Base-by-base conservation (phyloP, 176 grass and related monocot genomes). In the Rhynchospora pubera region DNA sequence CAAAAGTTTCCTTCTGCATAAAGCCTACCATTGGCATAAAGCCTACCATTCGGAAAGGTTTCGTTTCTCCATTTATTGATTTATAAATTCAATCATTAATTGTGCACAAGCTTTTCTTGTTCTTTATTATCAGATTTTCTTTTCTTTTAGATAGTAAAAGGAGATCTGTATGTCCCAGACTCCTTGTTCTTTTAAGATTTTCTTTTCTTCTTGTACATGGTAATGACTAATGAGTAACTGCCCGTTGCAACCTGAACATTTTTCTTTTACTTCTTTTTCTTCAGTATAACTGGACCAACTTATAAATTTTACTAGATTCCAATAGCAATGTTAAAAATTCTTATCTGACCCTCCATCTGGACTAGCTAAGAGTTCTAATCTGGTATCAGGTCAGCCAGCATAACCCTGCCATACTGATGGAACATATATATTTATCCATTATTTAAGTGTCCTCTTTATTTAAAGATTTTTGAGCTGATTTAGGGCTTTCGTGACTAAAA, bases 11-110 rank as follows among this genome's bases (percentile, higher is more conserved):
- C 2, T 91, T 97, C 87, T 87, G 63, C 21, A 92, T 94, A 92
- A 88, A 97, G 65, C 90, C 88, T 86, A 92, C 90, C 67, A 83
- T 86, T 74, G 90, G 90, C 26, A 85, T 97, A n/a, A n/a, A n/a
- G n/a, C n/a, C n/a, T n/a, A n/a, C 89, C 85, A 90, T 97, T 91
- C 86, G 90, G 79, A 34, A 97, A 97, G 92, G 92, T 94, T 63
- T 50, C 3, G 26, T 85, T 77, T 22, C 48, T 30, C 19, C 3
- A 21, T 8, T 55, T 34, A 24, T 79, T 58, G n/a, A 52, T 58
- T 39, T 43, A 67, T 67, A 8, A 7, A 42, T 43, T 67, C 14
- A 67, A 34, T 42, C 42, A 13, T 67, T 67, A 16, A 18, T 67
- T 67, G 12, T 65, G 23, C 3, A 23, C 26, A 5, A 65, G 26